phyloP scores from a whole-genome alignment of 768 basidiomycete genomes.

The Boletus subparvulus region DNA sequence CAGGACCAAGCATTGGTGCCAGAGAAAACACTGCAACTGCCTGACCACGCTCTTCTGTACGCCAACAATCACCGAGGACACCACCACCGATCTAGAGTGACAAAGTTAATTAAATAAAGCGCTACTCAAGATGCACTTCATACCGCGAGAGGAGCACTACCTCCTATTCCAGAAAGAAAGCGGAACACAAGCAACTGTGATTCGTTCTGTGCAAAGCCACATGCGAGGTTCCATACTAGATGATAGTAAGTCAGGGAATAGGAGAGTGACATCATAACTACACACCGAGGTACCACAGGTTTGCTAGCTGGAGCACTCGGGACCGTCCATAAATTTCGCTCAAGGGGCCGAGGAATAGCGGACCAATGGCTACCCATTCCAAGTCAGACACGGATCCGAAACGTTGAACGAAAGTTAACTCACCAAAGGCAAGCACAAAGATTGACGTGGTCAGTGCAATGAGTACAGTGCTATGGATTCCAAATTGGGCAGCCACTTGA shows the following conservation, averaged over 20 bases:
- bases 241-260: neutral
- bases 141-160: constrained; percentile 63
- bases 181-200: constrained; percentile 65
- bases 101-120: neutral
- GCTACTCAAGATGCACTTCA: neutral
- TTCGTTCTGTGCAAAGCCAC: constrained; percentile 61
- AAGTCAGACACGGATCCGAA: neutral
- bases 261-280: neutral
- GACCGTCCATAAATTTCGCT: constrained; percentile 73
- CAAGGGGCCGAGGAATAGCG: constrained; percentile 53
- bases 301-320: constrained; percentile 57
- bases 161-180: constrained; percentile 69
- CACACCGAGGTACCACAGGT: constrained; percentile 65
- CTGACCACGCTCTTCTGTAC: constrained; percentile 58
- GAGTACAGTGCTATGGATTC: constrained; percentile 48
- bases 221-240: constrained; percentile 60
- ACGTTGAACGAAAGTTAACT: constrained; percentile 6
- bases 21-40: constrained; percentile 65
- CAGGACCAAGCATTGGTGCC: constrained; percentile 65
- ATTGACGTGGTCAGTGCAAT: constrained; percentile 61
- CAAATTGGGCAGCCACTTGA: constrained; percentile 52
- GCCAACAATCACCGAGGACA: constrained; percentile 62
- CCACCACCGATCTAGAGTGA: constrained; percentile 58
- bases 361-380: constrained; percentile 24
- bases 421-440: constrained; percentile 61